Conservation (phyloP, 1,284 basidiomycete species). For the Sporisorium iseilematis-ciliati region DNA sequence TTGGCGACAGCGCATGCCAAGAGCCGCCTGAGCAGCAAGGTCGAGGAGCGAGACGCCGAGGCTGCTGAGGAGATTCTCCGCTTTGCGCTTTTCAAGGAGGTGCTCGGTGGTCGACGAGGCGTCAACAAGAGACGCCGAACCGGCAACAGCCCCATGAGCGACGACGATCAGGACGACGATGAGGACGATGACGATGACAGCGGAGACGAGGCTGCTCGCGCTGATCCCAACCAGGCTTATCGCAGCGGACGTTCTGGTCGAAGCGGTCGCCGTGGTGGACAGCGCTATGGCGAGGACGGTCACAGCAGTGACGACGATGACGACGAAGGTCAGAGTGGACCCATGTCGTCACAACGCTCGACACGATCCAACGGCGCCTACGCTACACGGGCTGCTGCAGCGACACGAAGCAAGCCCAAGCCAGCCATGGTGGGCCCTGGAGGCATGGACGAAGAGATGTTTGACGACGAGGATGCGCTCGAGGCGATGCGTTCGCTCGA, state of each 20-base stretch:
- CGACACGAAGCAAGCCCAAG: constrained; percentile 19
- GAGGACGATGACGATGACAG: constrained; percentile 54
- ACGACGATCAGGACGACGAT: constrained; percentile 42
- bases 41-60: constrained; percentile 87
- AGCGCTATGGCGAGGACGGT: constrained; percentile 45
- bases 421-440: constrained; percentile 43
- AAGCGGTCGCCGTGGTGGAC: constrained; percentile 37
- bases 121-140: constrained; percentile 72
- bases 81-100: constrained; percentile 98
- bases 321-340: constrained; percentile 36
- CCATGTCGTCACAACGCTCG: constrained; percentile 34
- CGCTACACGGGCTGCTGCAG: constrained; percentile 51
- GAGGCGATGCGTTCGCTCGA: constrained; percentile 60
- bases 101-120: constrained; percentile 77
- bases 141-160: constrained; percentile 52
- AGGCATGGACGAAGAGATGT: constrained; percentile 42
- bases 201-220: constrained; percentile 72
- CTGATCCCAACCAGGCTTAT: constrained; percentile 72
- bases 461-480: constrained; percentile 50
- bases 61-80: constrained; percentile 95
- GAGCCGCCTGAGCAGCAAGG: constrained; percentile 85
- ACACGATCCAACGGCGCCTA: constrained; percentile 54
- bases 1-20: constrained; percentile 98
- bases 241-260: constrained; percentile 62
- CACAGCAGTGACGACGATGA: constrained; percentile 48